Evolutionary conservation across 768 basidiomycete species (phyloP), one percentile per base, ranked within the genome.

Genomic region (Imleria badia): DNA sequence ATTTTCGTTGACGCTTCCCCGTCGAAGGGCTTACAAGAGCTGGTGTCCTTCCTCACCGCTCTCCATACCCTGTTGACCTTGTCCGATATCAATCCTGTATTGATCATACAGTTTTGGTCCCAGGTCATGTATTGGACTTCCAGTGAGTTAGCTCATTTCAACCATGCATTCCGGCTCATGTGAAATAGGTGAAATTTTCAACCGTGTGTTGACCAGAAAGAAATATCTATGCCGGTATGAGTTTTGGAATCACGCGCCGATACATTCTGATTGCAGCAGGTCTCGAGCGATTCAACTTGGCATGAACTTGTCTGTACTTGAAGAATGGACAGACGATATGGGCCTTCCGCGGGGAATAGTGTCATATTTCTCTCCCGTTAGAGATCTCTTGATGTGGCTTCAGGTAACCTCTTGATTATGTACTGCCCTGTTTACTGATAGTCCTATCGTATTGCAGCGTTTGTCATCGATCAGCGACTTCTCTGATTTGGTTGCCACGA

Each of bases 111-210:
- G 69, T 79, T 95, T 46, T 96, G 94, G 86, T 95, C 94, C 1
- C 97, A 99, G 72, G 85, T 97, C n/a, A 87, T 97, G 77, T 98
- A 95, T 68, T 99, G 97, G 97, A 88, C 94, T 50, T 87, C 94
- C 22, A 92, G 94, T 91, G 78, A 78, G 86, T 62, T 2, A 14
- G n/a, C 69, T n/a, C 62, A 13, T 11, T 42, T 35, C 36, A 19
- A 15, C 22, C 30, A 26, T 51, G 30, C 19, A 47, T 35, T 41
- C 20, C 38, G 19, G 31, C 64, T 61, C 13, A 59, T 43, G 50
- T 49, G 60, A 45, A 29, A 48, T 36, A 92, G 90, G 90, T 67
- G 90, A 92, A 71, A 80, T 87, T 39, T 92, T 93, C 73, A 94
- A 93, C 66, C 84, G 91, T 36, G 76, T 94, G 34, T 72, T 93